Percentiles rank a stretch among this genome's conserved stretches.
Evolutionary conservation across 1,139 yeast genomes (phyloP).

Genomic region (Groenewaldozyma sp.): DNA sequence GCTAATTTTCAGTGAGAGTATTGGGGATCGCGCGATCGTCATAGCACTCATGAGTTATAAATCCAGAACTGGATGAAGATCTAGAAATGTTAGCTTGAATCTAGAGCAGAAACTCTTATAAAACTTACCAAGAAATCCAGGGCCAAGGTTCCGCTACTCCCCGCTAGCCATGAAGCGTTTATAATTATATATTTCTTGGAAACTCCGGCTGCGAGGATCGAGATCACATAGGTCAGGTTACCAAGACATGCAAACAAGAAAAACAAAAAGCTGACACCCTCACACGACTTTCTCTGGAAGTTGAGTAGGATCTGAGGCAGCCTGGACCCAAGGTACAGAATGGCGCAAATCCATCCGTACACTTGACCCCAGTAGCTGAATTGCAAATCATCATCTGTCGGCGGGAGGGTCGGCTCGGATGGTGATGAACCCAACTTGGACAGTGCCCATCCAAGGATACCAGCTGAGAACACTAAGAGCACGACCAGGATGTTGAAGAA

Average conservation of each 20-base stretch:
- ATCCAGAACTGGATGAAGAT: constrained; percentile 83
- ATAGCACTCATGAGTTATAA: constrained; percentile 39
- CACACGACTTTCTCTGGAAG: constrained; percentile 78
- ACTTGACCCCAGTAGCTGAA: constrained; percentile 74
- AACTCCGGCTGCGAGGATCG: constrained; percentile 62
- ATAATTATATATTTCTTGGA: constrained; percentile 62
- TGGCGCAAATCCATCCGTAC: constrained; percentile 89
- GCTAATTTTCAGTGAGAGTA: neutral
- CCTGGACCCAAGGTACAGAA: constrained; percentile 76
- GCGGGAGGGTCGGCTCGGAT: constrained; percentile 26
- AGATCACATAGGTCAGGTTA: constrained; percentile 77
- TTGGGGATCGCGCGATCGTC: constrained; percentile 9
- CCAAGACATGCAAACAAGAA: constrained; percentile 91
- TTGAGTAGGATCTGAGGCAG: constrained; percentile 82
- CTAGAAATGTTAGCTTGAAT: neutral
- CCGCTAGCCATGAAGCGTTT: constrained; percentile 88
- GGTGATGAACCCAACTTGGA: constrained; percentile 28
- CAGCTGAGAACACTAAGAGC: constrained; percentile 58
- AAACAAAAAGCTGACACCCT: constrained; percentile 85
- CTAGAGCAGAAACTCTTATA: neutral
- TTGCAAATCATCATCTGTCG: constrained; percentile 29
- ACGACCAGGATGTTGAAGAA: constrained; percentile 58
- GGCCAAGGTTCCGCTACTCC: constrained; percentile 77
- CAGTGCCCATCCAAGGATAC: constrained; percentile 79
- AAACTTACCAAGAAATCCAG: constrained; percentile 49